Evolutionary conservation across 2,329 filamentous ascomycete species (phyloP), one percentile per base, ranked within the genome.

Genomic region (Trichoderma asperellum): DNA sequence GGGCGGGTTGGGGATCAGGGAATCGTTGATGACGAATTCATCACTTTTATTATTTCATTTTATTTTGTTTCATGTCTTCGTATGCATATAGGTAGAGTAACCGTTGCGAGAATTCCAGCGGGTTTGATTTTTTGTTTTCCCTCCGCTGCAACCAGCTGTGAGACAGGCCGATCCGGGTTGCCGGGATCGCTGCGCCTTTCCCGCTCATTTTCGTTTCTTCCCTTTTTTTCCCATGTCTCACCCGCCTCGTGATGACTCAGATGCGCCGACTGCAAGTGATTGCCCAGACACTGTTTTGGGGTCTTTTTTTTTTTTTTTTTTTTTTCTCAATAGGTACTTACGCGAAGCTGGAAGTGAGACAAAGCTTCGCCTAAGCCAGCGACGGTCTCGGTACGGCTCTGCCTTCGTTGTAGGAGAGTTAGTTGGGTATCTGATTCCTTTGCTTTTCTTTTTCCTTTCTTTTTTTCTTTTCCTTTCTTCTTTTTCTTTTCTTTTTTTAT

Each of bases 201-300:
- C 40, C 21, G 18, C 16, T 55, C 16, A 21, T 35, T 66, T 66
- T 24, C 18, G 27, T 43, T 65, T 37, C 18, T 27, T 43, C 16
- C 52, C 27, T 27, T 40, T 5, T 37, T 18, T 40, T 34, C 14
- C 24, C 53, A 24, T 66, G 63, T 66, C 63, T 66, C 63, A 58
- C 63, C 63, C 63, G 63, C 63, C 63, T 66, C 63, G 63, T 58
- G 53, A 66, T 53, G 63, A 66, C 63, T 66, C 63, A 66, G 63
- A 66, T 66, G 37, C 53, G 53, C 29, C 52, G 18, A n/a, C 63
- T 66, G 63, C 63, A 49, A 34, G 63, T 57, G 21, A 47, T 66
- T 16, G 52, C 52, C 24, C 40, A n/a, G 32, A 8, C 32, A 32
- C 32, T 43, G 16, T 43, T 16, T n/a, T n/a, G n/a, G n/a, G n/a